These are phyloP conservation scores for Magnolia sinica DNA, from an alignment of 164 flowering plant genomes.

Conservation along the genomic window DNA sequence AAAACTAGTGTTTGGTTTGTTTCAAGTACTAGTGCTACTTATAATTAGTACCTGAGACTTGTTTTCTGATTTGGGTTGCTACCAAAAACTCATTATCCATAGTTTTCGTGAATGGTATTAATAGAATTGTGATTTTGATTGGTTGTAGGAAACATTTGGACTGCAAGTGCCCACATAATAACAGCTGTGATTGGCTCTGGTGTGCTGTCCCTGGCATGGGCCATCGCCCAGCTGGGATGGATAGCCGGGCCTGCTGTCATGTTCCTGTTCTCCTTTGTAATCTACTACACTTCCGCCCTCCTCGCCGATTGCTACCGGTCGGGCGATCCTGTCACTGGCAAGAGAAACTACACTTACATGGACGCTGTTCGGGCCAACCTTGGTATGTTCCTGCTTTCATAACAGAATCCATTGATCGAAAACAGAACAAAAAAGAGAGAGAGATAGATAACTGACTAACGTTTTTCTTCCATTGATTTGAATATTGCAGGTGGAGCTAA, in stretches of 20 bases:
- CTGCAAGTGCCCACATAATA: slow-evolving; percentile 59
- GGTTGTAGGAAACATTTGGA: slow-evolving; percentile 45
- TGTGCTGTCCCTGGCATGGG: slow-evolving; percentile 57
- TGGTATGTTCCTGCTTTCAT: slow-evolving; percentile 21
- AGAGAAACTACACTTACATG: slow-evolving; percentile 58
- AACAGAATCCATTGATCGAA: not conserved
- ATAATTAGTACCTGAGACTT: too few relatives aligned
- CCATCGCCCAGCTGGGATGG: slow-evolving; percentile 67
- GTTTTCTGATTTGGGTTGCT: not conserved
- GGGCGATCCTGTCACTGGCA: slow-evolving; percentile 43
- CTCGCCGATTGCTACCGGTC: slow-evolving; percentile 51
- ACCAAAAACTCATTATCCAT: too few relatives aligned
- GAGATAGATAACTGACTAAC: not conserved
- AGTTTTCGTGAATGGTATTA: not conserved
- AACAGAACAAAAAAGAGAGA: not conserved
- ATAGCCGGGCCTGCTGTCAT: slow-evolving; percentile 53
- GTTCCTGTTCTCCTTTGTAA: slow-evolving; percentile 48
- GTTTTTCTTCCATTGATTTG: not conserved
- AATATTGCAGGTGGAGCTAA: slow-evolving; percentile 36
- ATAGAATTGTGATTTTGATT: not conserved
- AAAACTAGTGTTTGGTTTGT: not conserved
- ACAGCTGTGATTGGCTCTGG: slow-evolving; percentile 68
- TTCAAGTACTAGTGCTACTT: too few relatives aligned
- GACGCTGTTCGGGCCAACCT: slow-evolving; percentile 52
- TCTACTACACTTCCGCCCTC: slow-evolving; percentile 44